Evolutionary conservation across 2,329 filamentous ascomycete genomes (phyloP), one percentile per base, ranked within the genome.

Genomic region (Phaeoacremonium minimum): DNA sequence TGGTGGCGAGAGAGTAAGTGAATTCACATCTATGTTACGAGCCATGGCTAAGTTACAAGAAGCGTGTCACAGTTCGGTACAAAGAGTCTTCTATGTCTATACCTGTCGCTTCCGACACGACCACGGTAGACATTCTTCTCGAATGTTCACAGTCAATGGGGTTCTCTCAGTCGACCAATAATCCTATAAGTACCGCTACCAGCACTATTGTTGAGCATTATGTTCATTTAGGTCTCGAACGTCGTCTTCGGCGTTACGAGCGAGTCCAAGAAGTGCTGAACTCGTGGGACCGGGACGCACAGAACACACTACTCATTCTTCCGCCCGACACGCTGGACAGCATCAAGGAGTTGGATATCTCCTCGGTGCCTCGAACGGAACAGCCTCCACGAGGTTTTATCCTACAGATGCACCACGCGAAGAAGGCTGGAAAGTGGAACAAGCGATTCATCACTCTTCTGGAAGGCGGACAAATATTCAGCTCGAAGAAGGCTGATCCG

Each of bases 191-290:
- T 43, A 71, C 81, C 0, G 65, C 73, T 9, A 75, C 71, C 11
- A 84, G 82, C 35, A 72, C 93, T n/a, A 58, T 96, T 9, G 61
- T 89, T 14, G 91, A 97, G 58, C 78, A 75, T 15, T 96, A 89
- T 56, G 66, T 71, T 15, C 74, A 80, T 30, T 73, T 93, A 1
- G 87, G 87, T 18, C 70, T 97, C 3, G 86, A 94, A 57, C 80
- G 91, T 28, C 84, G 86, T 1, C 64, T 97, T 17, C 83, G 91
- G 28, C 82, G 80, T 28, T 96, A 95, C 55, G 91, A 97, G 63
- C 80, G 79, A 43, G 75, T 97, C 19, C 79, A 87, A 41, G 87
- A 95, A 51, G 77, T 95, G 15, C 77, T 96, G 73, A 94, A 95
- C 57, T 94, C 89, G 1, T 97, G 91, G 91, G 87, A 95, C 42